Evolutionary conservation across 495 filamentous ascomycete genomes (phyloP), one percentile per base, ranked within the genome.

Genomic region (Penicillium canescens): DNA sequence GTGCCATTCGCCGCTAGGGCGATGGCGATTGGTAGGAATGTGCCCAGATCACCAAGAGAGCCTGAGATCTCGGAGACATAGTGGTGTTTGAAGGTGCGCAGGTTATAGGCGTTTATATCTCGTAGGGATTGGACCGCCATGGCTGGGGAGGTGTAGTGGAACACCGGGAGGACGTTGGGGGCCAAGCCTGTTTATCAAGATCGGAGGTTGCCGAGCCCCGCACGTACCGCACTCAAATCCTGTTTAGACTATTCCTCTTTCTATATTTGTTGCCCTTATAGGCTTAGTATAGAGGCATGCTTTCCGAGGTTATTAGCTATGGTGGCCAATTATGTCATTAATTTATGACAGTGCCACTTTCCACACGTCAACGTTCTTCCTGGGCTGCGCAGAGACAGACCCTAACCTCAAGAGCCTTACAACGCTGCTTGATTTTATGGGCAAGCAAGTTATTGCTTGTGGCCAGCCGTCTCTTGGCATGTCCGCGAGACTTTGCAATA

Each of bases 11-110:
- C 64, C 0, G 91, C 83, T 3, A 96, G 83, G 3, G 91, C 89
- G 51, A 95, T 86, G 71, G 93, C 86, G 45, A 97, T 81, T 14
- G 93, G 93, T 8, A 98, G 83, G 24, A 98, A 82, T 3, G 92
- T 97, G 23, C 93, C 93, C 14, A 96, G 77, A 70, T 98, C 93
- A 49, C 93, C 93, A 12, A 98, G 77, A 0, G 91, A 86, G 39
- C 93, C 93, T 10, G 92, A 92, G 55, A 98, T 85, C 75, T 98
- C 93, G 23, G 86, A 77, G 14, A 91, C 73, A 59, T 90, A 89
- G 38, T 81, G 70, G 10, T 48, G 59, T 33, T 68, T 74, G 57
- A 90, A 71, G 14, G 65, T 72, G n/a, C 57, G 56, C 11, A 72
- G 23, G 47, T 75, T 75, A 28, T 73, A 53, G 1, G 48, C 43